phyloP scores from a whole-genome alignment of 75 land plant genomes.

The Isoetes taiwanensis region DNA sequence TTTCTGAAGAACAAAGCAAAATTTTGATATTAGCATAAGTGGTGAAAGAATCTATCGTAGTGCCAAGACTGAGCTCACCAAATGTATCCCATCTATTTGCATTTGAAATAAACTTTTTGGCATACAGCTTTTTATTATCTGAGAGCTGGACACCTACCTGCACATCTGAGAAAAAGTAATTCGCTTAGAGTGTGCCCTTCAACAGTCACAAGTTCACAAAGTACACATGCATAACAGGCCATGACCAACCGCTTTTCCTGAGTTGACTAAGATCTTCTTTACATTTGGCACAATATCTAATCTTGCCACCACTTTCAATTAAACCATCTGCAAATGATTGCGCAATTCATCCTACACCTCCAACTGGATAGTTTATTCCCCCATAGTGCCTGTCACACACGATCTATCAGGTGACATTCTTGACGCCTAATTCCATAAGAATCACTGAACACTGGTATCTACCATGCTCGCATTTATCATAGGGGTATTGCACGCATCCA shows the following conservation, averaged over 20 bases:
- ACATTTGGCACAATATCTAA: slow-evolving; percentile 89
- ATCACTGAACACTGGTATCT: no score
- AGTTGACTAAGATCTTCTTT: slow-evolving; percentile 40
- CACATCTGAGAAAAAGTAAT: not conserved
- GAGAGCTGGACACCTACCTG: slow-evolving; percentile 87
- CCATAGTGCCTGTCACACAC: slow-evolving; percentile 95
- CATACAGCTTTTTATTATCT: slow-evolving; percentile 63
- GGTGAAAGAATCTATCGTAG: no score
- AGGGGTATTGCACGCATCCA: slow-evolving; percentile 82
- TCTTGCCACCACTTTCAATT: slow-evolving; percentile 62
- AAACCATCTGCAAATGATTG: slow-evolving; percentile 72
- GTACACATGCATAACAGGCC: not conserved
- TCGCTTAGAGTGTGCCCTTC: not conserved
- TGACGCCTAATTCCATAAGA: no score
- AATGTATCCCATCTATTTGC: slow-evolving; percentile 99
- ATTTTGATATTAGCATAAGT: no score
- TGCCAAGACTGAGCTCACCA: no score
- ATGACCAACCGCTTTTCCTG: slow-evolving; percentile 70
- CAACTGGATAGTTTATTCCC: slow-evolving; percentile 92
- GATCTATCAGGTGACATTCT: no score
- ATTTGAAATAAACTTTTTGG: slow-evolving; percentile 81
- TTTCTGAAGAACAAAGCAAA: no score
- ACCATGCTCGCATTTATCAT: slow-evolving; percentile 99
- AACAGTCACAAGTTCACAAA: not conserved
- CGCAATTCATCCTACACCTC: slow-evolving; percentile 95